phyloP scores from a whole-genome alignment of 805 yeast genomes.

The Blastobotrys chiropterorum region DNA sequence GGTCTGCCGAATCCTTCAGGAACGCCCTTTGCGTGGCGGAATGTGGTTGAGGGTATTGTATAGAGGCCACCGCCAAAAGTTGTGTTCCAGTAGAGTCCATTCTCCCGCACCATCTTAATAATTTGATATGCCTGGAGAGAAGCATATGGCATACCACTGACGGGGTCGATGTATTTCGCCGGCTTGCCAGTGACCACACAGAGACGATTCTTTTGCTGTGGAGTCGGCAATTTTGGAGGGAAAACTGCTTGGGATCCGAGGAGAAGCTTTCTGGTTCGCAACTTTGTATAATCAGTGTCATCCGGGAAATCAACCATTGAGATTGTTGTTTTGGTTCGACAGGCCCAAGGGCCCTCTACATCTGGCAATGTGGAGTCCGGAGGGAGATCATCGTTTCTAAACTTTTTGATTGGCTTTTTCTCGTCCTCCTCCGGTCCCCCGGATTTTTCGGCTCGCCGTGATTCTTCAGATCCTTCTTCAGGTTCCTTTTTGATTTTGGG shows the following conservation, averaged over 20 bases:
- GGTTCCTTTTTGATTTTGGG: not conserved
- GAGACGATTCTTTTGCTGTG: not conserved
- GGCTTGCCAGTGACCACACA: slow-evolving; percentile 72
- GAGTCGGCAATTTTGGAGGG: not conserved
- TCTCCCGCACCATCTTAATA: slow-evolving; percentile 44
- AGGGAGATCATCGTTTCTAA: not conserved
- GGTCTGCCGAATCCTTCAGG: slow-evolving; percentile 64
- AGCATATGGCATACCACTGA: slow-evolving; percentile 78
- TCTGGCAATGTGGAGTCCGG: slow-evolving; percentile 6
- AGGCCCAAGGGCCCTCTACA: slow-evolving; percentile 19
- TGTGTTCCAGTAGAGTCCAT: slow-evolving; percentile 47
- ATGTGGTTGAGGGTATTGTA: not conserved
- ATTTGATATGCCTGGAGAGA: slow-evolving; percentile 75
- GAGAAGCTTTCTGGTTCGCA: slow-evolving; percentile 14
- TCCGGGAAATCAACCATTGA: slow-evolving; percentile 14
- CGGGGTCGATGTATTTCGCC: slow-evolving; percentile 83
- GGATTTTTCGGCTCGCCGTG: not conserved
- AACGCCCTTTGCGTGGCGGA: slow-evolving; percentile 71
- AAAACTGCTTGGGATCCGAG: slow-evolving; percentile 29
- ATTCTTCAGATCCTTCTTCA: too few relatives aligned
- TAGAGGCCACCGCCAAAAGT: slow-evolving; percentile 38
- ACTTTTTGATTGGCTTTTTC: not conserved
- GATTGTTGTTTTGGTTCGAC: slow-evolving; percentile 10
- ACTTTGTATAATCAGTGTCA: slow-evolving; percentile 11
- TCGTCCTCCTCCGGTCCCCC: not conserved